Conservation (phyloP, 257 asterid genomes). For the Perilla frutescens region DNA sequence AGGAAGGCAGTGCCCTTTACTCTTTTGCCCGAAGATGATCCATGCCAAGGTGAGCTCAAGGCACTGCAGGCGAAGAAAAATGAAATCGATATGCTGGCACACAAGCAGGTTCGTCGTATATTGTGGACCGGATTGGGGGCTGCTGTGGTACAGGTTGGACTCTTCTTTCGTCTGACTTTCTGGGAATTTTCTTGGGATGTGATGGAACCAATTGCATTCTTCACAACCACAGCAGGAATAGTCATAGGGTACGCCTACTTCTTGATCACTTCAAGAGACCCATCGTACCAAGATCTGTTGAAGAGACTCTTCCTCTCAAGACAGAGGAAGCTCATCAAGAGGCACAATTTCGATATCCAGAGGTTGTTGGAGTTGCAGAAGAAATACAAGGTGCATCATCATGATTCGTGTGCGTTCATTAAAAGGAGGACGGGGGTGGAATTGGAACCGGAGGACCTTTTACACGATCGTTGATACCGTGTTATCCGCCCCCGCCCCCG, state of each 20-base stretch:
- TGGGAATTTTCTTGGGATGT: conserved; percentile 99
- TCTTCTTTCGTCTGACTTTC: conserved; percentile 90
- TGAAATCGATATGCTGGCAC: conserved; percentile 72
- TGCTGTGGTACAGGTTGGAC: conserved; percentile 66
- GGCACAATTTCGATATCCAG: conserved; percentile 63
- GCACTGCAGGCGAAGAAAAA: conserved; percentile 65
- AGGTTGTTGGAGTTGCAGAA: conserved; percentile 77
- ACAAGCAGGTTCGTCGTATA: conserved; percentile 83
- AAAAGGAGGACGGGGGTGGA: conserved; percentile 61
- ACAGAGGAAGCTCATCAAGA: conserved; percentile 84
- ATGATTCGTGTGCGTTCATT: conserved; percentile 49
- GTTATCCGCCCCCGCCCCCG: background rate
- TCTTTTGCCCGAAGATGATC: conserved; percentile 73
- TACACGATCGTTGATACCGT: conserved; percentile 49
- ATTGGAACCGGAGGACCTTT: conserved; percentile 62
- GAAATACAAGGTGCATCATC: conserved; percentile 54
- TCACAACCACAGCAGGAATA: conserved; percentile 74
- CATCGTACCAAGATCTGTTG: conserved; percentile 75
- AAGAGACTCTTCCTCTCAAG: conserved; percentile 88
- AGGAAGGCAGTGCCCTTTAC: conserved; percentile 79
- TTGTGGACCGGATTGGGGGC: conserved; percentile 78
- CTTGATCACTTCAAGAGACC: conserved; percentile 86
- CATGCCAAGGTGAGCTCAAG: conserved; percentile 64
- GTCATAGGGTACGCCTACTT: conserved; percentile 87
- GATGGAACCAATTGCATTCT: conserved; percentile 94